Percentiles rank a stretch among this genome's conserved stretches.
Evolutionary conservation across 2,329 filamentous ascomycete species (phyloP).

Genomic region (Xylaria sp.): DNA sequence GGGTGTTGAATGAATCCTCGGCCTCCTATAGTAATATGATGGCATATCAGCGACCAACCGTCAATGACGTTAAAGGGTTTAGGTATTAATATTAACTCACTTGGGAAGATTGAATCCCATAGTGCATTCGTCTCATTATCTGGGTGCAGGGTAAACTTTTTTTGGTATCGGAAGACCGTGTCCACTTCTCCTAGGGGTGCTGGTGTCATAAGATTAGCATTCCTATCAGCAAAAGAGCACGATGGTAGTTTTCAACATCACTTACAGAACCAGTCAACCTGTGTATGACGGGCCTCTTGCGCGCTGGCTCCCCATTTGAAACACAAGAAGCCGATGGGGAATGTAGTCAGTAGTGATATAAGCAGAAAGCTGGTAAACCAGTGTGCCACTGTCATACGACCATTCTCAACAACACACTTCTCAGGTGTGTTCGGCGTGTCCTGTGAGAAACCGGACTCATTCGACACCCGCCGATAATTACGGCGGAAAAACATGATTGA

Average conservation of each 20-base stretch:
- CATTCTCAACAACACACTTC: neutral
- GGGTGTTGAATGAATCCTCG: conserved; percentile 18
- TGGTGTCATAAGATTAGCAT: conserved; percentile 7
- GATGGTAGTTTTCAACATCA: neutral
- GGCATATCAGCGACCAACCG: neutral
- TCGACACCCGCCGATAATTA: neutral
- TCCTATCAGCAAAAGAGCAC: neutral
- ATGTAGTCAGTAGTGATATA: conserved; percentile 13
- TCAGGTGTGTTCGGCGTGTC: neutral
- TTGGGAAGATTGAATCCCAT: conserved; percentile 16
- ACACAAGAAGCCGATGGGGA: conserved; percentile 12
- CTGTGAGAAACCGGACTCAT: neutral
- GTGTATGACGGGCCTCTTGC: neutral
- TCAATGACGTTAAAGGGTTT: neutral
- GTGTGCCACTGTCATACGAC: conserved; percentile 11
- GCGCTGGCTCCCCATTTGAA: conserved; percentile 14
- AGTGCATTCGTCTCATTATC: conserved; percentile 12
- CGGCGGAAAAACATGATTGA: conserved; percentile 17
- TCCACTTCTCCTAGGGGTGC: conserved; percentile 13
- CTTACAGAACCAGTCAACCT: conserved; percentile 18
- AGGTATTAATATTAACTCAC: neutral
- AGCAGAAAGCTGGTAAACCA: conserved; percentile 19
- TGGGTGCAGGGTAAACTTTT: conserved; percentile 5
- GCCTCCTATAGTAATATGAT: conserved; percentile 7
- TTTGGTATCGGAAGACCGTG: conserved; percentile 11